Evolutionary conservation across 2,329 filamentous ascomycete genomes (phyloP).

Genomic region (Pleoardoris graminearum): DNA sequence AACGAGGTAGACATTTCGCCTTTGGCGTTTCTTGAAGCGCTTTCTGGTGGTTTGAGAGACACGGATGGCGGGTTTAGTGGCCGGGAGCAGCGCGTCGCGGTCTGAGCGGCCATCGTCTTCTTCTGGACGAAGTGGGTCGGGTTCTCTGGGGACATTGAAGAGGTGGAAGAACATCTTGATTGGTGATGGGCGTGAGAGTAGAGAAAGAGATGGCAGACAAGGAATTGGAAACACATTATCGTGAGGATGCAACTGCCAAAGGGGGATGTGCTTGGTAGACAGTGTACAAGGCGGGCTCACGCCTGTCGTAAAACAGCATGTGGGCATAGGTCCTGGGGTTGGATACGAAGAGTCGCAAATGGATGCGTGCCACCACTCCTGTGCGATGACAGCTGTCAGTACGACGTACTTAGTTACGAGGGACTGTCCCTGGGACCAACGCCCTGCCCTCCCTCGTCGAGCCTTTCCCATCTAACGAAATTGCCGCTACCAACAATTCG

Average conservation of each 20-base stretch:
- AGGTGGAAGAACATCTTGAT: slow-evolving; percentile 10
- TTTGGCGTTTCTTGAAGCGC: neutral
- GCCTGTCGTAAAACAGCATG: neutral
- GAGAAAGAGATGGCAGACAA: neutral
- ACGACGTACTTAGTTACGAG: neutral
- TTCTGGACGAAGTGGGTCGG: neutral
- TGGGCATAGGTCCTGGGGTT: no score
- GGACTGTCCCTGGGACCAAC: neutral
- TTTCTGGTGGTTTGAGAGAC: neutral
- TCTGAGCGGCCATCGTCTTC: neutral
- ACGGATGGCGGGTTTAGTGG: neutral
- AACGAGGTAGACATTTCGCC: slow-evolving; percentile 10
- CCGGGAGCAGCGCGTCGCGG: slow-evolving; percentile 7
- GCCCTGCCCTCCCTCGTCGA: no score
- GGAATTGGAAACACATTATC: no score
- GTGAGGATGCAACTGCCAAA: no score
- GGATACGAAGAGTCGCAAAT: neutral
- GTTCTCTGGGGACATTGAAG: slow-evolving; percentile 2
- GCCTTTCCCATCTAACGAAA: no score
- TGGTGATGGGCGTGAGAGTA: neutral
- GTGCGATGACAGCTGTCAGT: slow-evolving; percentile 4
- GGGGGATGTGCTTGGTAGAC: no score
- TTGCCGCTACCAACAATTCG: neutral
- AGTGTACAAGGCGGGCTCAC: neutral
- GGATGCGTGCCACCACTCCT: neutral